Conservation (phyloP, 352 stramenopile genomes). For the Phytophthora pistaciae region DNA sequence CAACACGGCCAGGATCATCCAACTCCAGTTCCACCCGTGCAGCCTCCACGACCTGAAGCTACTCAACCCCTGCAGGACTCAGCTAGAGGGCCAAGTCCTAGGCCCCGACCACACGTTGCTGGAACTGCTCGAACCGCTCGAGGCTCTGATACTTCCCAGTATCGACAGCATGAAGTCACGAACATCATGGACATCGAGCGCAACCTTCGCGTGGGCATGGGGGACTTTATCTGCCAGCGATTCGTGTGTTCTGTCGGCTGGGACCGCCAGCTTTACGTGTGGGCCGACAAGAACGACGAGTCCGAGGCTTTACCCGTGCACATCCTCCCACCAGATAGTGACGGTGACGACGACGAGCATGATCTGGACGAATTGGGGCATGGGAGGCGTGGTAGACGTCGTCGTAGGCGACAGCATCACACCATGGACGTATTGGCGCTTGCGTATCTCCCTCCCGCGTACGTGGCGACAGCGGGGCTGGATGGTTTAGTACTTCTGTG, state of each 20-base stretch:
- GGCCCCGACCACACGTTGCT: conserved; percentile 11
- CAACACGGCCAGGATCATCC: conserved; percentile 35
- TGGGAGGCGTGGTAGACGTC: conserved; percentile 30
- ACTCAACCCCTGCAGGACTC: conserved; percentile 10
- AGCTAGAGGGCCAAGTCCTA: conserved; percentile 10
- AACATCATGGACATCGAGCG: conserved; percentile 84
- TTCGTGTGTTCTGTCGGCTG: conserved; percentile 87
- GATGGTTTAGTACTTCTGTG: conserved; percentile 82
- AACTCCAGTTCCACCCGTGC: conserved; percentile 14
- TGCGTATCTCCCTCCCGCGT: conserved; percentile 75
- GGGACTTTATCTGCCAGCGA: conserved; percentile 83
- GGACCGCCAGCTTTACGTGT: conserved; percentile 86
- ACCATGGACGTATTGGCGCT: conserved; percentile 76
- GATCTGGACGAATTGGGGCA: conserved; percentile 24
- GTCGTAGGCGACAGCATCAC: conserved; percentile 45
- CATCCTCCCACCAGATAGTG: conserved; percentile 50
- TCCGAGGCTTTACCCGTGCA: conserved; percentile 71
- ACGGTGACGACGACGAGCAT: conserved; percentile 33
- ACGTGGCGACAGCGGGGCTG: conserved; percentile 72
- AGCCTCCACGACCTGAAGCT: neutral
- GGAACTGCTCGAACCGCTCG: conserved; percentile 8
- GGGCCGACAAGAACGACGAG: conserved; percentile 86
- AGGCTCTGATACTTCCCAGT: conserved; percentile 40
- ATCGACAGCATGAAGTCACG: conserved; percentile 85
- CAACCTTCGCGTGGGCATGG: conserved; percentile 83